Evolutionary conservation across 352 stramenopile species (phyloP).

Genomic region (Paralagenidium karlingii): DNA sequence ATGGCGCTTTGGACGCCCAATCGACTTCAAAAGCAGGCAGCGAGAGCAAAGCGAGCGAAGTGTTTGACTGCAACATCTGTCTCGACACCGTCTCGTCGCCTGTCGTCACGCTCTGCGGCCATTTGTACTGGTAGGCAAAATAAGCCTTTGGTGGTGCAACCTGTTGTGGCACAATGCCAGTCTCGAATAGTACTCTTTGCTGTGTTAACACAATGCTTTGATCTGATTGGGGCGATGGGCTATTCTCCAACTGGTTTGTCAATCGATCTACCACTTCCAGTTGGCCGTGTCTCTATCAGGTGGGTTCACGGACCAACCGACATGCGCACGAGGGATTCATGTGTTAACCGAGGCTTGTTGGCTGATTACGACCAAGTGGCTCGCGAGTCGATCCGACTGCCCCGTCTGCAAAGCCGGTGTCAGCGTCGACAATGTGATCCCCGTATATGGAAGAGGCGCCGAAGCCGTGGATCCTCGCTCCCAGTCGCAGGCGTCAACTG

Average conservation of each 20-base stretch:
- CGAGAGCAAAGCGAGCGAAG: no score
- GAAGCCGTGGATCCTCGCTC: conserved; percentile 54
- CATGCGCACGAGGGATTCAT: not conserved
- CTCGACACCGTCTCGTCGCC: conserved; percentile 75
- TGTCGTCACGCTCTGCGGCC: conserved; percentile 82
- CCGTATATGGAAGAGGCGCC: conserved; percentile 70
- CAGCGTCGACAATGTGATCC: conserved; percentile 82
- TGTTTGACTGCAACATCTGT: conserved; percentile 89
- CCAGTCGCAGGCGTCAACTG: no score
- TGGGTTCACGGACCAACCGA: conserved; percentile 11
- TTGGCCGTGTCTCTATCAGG: conserved; percentile 79
- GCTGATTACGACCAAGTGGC: conserved; percentile 19
- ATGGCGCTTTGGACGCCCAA: no score
- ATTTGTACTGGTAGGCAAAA: conserved; percentile 77
- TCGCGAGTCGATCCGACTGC: conserved; percentile 70
- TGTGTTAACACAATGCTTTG: not conserved
- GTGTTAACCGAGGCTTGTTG: not conserved
- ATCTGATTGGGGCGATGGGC: not conserved
- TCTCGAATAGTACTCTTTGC: not conserved
- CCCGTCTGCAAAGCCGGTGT: conserved; percentile 87
- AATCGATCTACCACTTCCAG: conserved; percentile 19
- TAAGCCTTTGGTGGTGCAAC: conserved; percentile 1
- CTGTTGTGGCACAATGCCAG: not conserved
- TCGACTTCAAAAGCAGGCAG: no score
- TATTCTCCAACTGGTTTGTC: conserved; percentile 1